Conservation (phyloP, 2,329 filamentous ascomycete species). For the Fusarium solani-melongenae region DNA sequence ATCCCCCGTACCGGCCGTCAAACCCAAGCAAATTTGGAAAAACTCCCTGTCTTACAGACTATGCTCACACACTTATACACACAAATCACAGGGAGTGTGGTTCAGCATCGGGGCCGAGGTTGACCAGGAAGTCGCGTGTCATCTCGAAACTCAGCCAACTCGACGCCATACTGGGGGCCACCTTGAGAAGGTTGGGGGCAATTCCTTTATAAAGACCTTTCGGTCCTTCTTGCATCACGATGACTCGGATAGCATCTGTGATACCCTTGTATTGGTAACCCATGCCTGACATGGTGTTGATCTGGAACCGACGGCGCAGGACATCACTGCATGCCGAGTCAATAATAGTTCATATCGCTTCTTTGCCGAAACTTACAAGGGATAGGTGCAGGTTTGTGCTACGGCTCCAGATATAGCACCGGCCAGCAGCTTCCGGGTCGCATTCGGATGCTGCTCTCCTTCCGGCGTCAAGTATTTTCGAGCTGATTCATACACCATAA, state of each 20-base stretch:
- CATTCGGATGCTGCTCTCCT: constrained; percentile 84
- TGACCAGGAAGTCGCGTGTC: constrained; percentile 85
- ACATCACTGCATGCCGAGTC: constrained; percentile 73
- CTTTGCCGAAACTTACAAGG: constrained; percentile 74
- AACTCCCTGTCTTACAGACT: constrained; percentile 19
- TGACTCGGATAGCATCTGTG: constrained; percentile 82
- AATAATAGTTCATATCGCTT: constrained; percentile 36
- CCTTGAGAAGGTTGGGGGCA: constrained; percentile 93
- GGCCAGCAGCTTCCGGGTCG: constrained; percentile 84
- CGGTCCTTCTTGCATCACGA: constrained; percentile 84
- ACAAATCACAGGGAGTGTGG: constrained; percentile 41
- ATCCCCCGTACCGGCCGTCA: neutral
- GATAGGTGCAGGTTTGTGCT: constrained; percentile 97
- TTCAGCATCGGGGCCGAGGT: constrained; percentile 60
- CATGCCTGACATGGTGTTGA: constrained; percentile 99
- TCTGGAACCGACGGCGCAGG: constrained; percentile 91
- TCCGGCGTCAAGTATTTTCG: constrained; percentile 87
- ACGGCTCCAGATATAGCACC: constrained; percentile 96
- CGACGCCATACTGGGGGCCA: constrained; percentile 97
- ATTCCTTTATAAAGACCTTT: constrained; percentile 95
- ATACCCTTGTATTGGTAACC: constrained; percentile 95
- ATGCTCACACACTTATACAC: constrained; percentile 34
- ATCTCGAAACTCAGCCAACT: constrained; percentile 98
- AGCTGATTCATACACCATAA: constrained; percentile 96
- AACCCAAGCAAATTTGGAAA: constrained; percentile 5